Conservation (phyloP, 2,329 filamentous ascomycete genomes). For the Calonectria ilicicola region DNA sequence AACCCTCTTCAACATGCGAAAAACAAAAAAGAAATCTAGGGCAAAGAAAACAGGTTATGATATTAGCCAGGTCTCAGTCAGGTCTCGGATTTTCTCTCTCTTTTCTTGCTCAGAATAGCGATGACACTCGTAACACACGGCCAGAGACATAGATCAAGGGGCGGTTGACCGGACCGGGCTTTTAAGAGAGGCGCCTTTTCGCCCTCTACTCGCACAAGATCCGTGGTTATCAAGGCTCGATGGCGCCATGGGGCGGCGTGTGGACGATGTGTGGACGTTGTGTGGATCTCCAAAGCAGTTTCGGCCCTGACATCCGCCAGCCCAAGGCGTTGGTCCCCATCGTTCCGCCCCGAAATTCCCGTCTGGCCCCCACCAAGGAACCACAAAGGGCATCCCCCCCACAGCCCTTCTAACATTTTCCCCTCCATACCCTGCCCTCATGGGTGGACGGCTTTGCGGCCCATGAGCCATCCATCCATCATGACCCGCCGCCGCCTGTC, state of each 20-base stretch:
- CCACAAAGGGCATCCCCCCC: not conserved
- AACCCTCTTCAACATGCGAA: not conserved
- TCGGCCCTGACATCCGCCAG: slow-evolving; percentile 44
- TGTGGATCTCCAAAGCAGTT: slow-evolving; percentile 38
- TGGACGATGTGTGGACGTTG: too few relatives aligned
- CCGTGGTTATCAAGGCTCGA: not conserved
- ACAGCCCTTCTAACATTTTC: not conserved
- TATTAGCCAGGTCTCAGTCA: slow-evolving; percentile 15
- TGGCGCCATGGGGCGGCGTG: slow-evolving; percentile 25
- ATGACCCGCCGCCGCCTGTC: slow-evolving; percentile 15
- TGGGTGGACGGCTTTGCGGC: slow-evolving; percentile 38
- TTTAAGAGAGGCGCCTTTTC: slow-evolving; percentile 28
- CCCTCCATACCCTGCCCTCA: slow-evolving; percentile 27
- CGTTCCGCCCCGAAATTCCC: slow-evolving; percentile 44
- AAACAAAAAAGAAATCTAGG: not conserved
- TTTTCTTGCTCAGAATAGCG: slow-evolving; percentile 29
- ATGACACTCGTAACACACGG: slow-evolving; percentile 15
- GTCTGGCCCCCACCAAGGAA: slow-evolving; percentile 37
- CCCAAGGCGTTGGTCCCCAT: slow-evolving; percentile 31
- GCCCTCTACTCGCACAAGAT: slow-evolving; percentile 14
- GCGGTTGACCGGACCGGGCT: slow-evolving; percentile 41
- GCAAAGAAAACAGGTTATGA: slow-evolving; percentile 4
- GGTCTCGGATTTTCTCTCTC: slow-evolving; percentile 21
- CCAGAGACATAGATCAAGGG: slow-evolving; percentile 23
- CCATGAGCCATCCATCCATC: slow-evolving; percentile 24